Conservation (phyloP, 2,329 filamentous ascomycete species). For the Fusarium hostae region DNA sequence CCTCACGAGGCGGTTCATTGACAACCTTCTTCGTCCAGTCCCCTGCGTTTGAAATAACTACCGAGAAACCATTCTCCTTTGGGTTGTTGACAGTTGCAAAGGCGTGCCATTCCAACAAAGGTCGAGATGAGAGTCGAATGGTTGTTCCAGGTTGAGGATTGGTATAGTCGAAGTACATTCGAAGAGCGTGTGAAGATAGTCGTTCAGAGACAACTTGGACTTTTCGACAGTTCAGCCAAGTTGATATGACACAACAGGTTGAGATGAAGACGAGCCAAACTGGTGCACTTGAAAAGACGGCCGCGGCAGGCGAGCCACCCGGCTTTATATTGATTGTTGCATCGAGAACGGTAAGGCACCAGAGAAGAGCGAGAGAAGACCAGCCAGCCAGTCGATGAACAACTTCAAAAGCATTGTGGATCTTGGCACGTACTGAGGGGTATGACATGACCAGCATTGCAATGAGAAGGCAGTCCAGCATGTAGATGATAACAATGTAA, state of each 20-base stretch:
- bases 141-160: conserved; percentile 58
- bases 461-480: conserved; percentile 21
- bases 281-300: conserved; percentile 50
- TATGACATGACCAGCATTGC: conserved; percentile 32
- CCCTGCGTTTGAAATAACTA: conserved; percentile 74
- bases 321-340: conserved; percentile 65
- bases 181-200: conserved; percentile 75
- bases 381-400: conserved; percentile 34
- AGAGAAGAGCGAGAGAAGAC: conserved; percentile 27
- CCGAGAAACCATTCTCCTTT: conserved; percentile 63
- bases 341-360: conserved; percentile 57
- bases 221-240: conserved; percentile 75
- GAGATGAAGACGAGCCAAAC: conserved; percentile 73
- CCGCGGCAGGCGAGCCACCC: conserved; percentile 41
- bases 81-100: conserved; percentile 75
- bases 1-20: conserved; percentile 63
- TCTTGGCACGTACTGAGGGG: conserved; percentile 19
- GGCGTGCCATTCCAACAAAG: conserved; percentile 74
- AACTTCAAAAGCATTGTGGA: conserved; percentile 30
- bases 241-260: conserved; percentile 70
- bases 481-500: conserved; percentile 25
- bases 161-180: conserved; percentile 72
- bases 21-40: conserved; percentile 73
- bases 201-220: conserved; percentile 69
- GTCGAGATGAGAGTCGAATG: conserved; percentile 66